Conservation (phyloP, 1,139 yeast species). For the Blastobotrys aristatus region DNA sequence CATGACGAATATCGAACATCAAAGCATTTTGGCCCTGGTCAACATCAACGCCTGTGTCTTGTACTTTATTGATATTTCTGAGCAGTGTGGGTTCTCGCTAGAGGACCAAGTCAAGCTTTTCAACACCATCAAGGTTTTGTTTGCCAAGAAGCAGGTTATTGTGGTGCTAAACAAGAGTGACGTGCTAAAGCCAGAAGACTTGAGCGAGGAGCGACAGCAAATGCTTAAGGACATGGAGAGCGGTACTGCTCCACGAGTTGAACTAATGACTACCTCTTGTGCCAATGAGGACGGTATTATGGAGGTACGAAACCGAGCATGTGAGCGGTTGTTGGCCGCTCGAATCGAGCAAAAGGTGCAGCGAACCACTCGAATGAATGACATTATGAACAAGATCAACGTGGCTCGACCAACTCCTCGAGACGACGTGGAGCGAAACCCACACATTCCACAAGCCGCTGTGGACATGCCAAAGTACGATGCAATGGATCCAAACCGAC, state of each 20-base stretch:
- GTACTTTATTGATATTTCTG: conserved; percentile 96
- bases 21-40: conserved; percentile 96
- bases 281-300: conserved; percentile 91
- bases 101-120: conserved; percentile 96
- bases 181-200: conserved; percentile 78
- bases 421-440: conserved; percentile 76
- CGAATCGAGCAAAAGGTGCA: conserved; percentile 96
- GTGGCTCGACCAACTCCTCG: conserved; percentile 86
- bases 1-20: conserved; percentile 99
- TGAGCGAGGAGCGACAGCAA: conserved; percentile 69
- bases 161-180: conserved; percentile 95
- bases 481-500: conserved; percentile 74
- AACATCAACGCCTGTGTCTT: conserved; percentile 94
- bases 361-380: conserved; percentile 83
- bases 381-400: conserved; percentile 90
- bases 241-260: conserved; percentile 60
- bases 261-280: conserved; percentile 89
- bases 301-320: conserved; percentile 94
- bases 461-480: conserved; percentile 61
- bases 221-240: conserved; percentile 50
- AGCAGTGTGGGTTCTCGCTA: conserved; percentile 96
- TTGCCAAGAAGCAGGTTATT: conserved; percentile 93
- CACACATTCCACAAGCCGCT: conserved; percentile 79
- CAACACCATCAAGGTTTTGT: conserved; percentile 94
- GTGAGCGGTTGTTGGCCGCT: conserved; percentile 91